Conservation (phyloP, 75 land plant species). For the Cunninghamia lanceolata region DNA sequence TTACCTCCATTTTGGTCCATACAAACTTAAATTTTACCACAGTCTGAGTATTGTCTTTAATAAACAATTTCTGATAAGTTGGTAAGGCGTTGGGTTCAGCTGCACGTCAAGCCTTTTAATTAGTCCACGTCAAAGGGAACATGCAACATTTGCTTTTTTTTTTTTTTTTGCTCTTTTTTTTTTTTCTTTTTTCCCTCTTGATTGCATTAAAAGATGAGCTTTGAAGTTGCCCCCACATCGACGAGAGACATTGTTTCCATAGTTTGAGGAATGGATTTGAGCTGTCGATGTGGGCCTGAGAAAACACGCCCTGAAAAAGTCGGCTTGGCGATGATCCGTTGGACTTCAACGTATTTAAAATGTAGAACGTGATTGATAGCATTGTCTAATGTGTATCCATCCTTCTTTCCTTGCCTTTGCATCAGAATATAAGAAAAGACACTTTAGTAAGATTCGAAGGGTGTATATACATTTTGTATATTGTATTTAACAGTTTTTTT, state of each 20-base stretch:
- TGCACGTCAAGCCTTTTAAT: not conserved
- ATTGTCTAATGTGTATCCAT: too few relatives aligned
- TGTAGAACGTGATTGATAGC: not conserved
- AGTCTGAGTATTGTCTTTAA: not conserved
- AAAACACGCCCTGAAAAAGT: not conserved
- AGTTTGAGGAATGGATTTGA: not conserved
- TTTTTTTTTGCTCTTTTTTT: not conserved
- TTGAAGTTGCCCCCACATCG: not conserved
- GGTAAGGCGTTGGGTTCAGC: not conserved
- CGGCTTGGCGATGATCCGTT: not conserved
- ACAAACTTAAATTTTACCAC: not conserved
- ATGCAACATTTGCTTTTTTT: not conserved
- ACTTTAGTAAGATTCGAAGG: too few relatives aligned
- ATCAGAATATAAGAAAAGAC: too few relatives aligned
- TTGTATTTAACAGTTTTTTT: too few relatives aligned
- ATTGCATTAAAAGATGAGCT: not conserved
- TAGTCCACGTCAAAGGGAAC: not conserved
- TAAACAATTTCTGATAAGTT: not conserved
- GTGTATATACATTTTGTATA: too few relatives aligned
- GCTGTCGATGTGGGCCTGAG: not conserved
- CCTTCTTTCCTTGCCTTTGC: too few relatives aligned
- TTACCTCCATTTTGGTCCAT: slow-evolving; percentile 1
- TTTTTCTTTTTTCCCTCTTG: not conserved
- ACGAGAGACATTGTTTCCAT: not conserved
- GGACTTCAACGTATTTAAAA: not conserved